These are phyloP conservation scores for Parsonsia alboflavescens DNA, from an alignment of 257 asterid genomes.

Conservation along the genomic window DNA sequence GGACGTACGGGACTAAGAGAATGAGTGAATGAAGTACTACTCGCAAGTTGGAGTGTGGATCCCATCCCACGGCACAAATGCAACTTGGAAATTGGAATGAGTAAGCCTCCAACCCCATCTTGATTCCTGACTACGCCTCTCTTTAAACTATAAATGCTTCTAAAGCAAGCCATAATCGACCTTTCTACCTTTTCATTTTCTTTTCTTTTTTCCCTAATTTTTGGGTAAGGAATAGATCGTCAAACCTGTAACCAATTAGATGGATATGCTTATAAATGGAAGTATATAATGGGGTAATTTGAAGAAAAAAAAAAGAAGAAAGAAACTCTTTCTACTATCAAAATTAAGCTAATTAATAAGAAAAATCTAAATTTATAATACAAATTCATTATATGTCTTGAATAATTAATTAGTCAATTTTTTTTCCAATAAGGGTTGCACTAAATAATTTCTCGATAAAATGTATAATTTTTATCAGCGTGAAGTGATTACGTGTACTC, in stretches of 20 bases:
- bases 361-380: too few relatives aligned
- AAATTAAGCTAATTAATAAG: too few relatives aligned
- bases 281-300: background rate
- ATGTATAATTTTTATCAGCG: too few relatives aligned
- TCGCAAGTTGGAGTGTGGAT: conserved; percentile 1
- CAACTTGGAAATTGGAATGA: conserved; percentile 3
- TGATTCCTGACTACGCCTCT: conserved; percentile 15
- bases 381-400: too few relatives aligned
- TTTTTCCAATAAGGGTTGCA: too few relatives aligned
- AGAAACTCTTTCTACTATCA: too few relatives aligned
- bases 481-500: too few relatives aligned
- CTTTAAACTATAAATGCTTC: background rate
- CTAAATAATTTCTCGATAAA: too few relatives aligned
- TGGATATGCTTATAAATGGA: background rate
- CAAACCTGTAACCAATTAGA: background rate
- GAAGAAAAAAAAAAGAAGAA: too few relatives aligned
- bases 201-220: too few relatives aligned
- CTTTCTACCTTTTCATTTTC: background rate
- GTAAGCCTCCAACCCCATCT: conserved; percentile 13
- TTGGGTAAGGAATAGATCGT: background rate
- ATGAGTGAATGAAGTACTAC: background rate
- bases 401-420: too few relatives aligned
- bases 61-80: background rate
- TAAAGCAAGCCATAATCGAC: background rate
- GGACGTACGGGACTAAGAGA: background rate